Conservation (phyloP, 768 basidiomycete species). For the Boletus sensibilis region DNA sequence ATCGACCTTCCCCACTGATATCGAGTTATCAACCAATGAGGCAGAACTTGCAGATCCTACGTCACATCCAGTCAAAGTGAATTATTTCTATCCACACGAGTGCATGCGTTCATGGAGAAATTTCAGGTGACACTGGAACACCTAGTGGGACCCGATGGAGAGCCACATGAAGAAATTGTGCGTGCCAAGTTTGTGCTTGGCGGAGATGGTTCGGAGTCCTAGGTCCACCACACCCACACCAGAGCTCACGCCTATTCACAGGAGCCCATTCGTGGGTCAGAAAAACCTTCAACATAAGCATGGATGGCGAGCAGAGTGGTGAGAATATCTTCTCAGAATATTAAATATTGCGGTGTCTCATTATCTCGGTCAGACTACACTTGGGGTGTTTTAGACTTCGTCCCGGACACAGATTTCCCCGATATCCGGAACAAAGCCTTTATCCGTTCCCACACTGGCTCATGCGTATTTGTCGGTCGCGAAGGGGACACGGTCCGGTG, state of each 20-base stretch:
- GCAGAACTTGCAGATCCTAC: slow-evolving; percentile 21
- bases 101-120: neutral
- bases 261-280: slow-evolving; percentile 86
- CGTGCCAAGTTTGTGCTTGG: slow-evolving; percentile 76
- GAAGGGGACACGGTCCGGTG: slow-evolving; percentile 46
- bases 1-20: slow-evolving; percentile 28
- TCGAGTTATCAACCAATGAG: slow-evolving; percentile 31
- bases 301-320: slow-evolving; percentile 74
- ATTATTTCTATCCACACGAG: neutral
- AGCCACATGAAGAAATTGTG: slow-evolving; percentile 51
- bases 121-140: slow-evolving; percentile 22
- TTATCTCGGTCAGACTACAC: slow-evolving; percentile 32
- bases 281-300: slow-evolving; percentile 57
- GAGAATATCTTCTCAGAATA: neutral
- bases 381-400: slow-evolving; percentile 47
- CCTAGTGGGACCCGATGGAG: slow-evolving; percentile 30
- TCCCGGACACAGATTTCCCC: slow-evolving; percentile 52
- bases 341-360: neutral
- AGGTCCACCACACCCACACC: neutral
- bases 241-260: slow-evolving; percentile 26
- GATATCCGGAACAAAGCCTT: slow-evolving; percentile 49
- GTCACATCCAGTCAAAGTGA: slow-evolving; percentile 25
- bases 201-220: slow-evolving; percentile 54
- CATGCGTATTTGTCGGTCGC: slow-evolving; percentile 53
- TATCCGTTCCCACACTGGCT: slow-evolving; percentile 50